phyloP scores from a whole-genome alignment of 2,329 filamentous ascomycete species.

The Pseudopyricularia cyperi region DNA sequence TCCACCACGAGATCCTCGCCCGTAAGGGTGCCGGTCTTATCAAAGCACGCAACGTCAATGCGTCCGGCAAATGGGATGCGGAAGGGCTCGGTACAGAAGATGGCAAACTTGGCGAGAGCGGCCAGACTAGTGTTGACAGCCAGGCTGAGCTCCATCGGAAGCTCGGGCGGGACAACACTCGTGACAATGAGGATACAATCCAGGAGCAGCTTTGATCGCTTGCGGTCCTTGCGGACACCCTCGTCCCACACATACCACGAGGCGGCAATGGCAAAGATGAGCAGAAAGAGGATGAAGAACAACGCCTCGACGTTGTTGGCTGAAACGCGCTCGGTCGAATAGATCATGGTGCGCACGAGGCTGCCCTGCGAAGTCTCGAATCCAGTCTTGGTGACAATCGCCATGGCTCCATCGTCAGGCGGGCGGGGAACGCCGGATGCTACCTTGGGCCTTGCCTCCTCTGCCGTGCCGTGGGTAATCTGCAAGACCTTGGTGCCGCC shows the following conservation, averaged over 20 bases:
- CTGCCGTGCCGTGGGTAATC: constrained; percentile 73
- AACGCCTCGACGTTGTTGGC: constrained; percentile 93
- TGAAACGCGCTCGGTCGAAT: constrained; percentile 96
- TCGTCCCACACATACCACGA: constrained; percentile 99
- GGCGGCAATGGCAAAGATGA: constrained; percentile 90
- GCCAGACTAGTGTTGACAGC: constrained; percentile 97
- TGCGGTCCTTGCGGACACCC: constrained; percentile 85
- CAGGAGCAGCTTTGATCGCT: constrained; percentile 90
- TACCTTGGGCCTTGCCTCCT: constrained; percentile 58
- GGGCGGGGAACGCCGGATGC: constrained; percentile 68
- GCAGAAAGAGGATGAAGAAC: constrained; percentile 93
- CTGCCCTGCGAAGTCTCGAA: constrained; percentile 98
- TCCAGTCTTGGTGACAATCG: constrained; percentile 89
- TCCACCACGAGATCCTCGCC: constrained; percentile 96
- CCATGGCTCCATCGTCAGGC: constrained; percentile 87
- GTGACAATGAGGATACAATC: constrained; percentile 98
- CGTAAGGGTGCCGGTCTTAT: constrained; percentile 95
- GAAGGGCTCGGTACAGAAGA: constrained; percentile 98
- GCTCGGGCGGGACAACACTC: constrained; percentile 92
- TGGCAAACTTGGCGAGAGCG: constrained; percentile 85
- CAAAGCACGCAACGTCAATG: constrained; percentile 93
- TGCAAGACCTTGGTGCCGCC: constrained; percentile 97
- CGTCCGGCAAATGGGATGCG: constrained; percentile 92
- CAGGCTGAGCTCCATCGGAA: constrained; percentile 95
- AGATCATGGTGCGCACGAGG: constrained; percentile 98